Evolutionary conservation across 495 filamentous ascomycete species (phyloP).

Genomic region (Niebla homalea): DNA sequence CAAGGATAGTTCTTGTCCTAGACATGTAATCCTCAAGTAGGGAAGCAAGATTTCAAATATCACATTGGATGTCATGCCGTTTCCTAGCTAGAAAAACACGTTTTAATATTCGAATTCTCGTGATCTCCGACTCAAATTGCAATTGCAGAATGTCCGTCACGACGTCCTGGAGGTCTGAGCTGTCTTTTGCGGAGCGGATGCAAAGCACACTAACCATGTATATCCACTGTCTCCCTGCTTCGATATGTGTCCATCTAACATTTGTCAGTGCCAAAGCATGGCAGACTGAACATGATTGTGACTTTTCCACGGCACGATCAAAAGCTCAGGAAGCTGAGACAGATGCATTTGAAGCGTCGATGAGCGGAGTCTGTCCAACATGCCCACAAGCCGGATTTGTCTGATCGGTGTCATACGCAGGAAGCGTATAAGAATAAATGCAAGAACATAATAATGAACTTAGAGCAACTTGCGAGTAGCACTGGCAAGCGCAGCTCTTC

Average conservation of each 20-base stretch:
- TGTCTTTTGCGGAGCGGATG: conserved; percentile 42
- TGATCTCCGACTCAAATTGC: not conserved
- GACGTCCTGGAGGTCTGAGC: conserved; percentile 22
- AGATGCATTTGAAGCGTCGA: conserved; percentile 8
- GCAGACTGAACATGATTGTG: conserved; percentile 15
- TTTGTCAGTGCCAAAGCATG: conserved; percentile 32
- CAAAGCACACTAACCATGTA: conserved; percentile 31
- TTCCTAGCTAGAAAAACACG: too few species aligned
- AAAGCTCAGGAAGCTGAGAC: conserved; percentile 7
- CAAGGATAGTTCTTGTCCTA: too few species aligned
- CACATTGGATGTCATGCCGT: too few species aligned
- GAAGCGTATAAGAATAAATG: conserved; percentile 10
- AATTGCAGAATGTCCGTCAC: conserved; percentile 1
- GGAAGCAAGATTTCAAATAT: too few species aligned
- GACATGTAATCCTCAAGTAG: too few species aligned
- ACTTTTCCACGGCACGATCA: conserved; percentile 3
- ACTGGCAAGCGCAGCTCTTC: not conserved
- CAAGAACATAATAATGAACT: not conserved
- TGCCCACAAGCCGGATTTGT: not conserved
- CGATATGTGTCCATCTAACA: not conserved
- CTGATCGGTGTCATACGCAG: not conserved
- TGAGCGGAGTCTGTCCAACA: conserved; percentile 12
- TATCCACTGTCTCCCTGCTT: conserved; percentile 5
- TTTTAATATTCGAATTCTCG: not conserved
- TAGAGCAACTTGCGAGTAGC: not conserved